Conservation (phyloP, 2,329 filamentous ascomycete species). For the Scytalidium sp. region DNA sequence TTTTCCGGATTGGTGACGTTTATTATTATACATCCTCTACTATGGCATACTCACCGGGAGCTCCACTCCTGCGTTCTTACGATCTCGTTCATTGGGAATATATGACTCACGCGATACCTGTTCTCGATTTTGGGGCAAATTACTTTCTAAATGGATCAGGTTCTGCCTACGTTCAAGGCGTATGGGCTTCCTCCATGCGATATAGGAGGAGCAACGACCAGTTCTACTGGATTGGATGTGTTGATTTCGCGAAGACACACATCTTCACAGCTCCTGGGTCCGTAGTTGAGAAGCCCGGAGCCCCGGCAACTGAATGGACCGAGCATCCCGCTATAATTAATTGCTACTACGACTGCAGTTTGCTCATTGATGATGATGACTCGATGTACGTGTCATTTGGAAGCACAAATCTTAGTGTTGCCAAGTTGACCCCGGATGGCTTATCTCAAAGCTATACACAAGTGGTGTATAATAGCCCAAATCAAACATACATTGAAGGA, state of each 20-base stretch:
- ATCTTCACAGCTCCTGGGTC: constrained; percentile 44
- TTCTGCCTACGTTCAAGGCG: constrained; percentile 49
- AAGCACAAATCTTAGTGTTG: constrained; percentile 43
- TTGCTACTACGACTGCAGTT: constrained; percentile 56
- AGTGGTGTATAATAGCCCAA: constrained; percentile 38
- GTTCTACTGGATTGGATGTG: constrained; percentile 58
- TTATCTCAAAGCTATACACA: constrained; percentile 41
- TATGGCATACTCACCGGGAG: constrained; percentile 53
- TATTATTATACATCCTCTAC: constrained; percentile 56
- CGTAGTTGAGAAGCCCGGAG: constrained; percentile 13
- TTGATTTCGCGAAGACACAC: constrained; percentile 48
- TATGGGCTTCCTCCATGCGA: constrained; percentile 52
- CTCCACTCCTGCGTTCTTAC: constrained; percentile 51
- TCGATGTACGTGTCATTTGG: constrained; percentile 58
- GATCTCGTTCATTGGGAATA: constrained; percentile 52
- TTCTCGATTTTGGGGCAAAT: constrained; percentile 41
- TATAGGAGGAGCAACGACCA: constrained; percentile 45
- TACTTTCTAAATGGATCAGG: constrained; percentile 44
- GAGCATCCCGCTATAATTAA: constrained; percentile 32
- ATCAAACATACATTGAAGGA: constrained; percentile 44
- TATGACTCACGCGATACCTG: constrained; percentile 42
- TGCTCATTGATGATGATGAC: constrained; percentile 57
- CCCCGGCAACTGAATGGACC: constrained; percentile 40
- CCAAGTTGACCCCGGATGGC: constrained; percentile 48
- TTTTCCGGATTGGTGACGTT: constrained; percentile 42